Evolutionary conservation across 495 filamentous ascomycete species (phyloP).

Genomic region (Bathelium albidoporum): DNA sequence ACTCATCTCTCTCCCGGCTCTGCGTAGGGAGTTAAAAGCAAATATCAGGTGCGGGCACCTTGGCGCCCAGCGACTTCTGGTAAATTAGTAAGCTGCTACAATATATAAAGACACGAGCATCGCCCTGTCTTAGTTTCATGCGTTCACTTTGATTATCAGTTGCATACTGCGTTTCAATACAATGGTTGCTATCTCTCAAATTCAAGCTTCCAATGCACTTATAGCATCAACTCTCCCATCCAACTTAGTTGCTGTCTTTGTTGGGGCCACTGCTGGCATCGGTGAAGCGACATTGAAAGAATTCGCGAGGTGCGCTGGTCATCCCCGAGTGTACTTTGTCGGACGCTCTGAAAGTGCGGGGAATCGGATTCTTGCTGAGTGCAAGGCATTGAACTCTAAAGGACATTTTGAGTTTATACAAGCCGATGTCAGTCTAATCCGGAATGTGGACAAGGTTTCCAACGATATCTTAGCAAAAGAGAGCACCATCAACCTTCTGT

Average conservation of each 20-base stretch:
- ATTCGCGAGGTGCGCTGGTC: conserved; percentile 41
- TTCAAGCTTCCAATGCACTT: conserved; percentile 11
- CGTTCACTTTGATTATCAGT: no score
- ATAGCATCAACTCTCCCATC: conserved; percentile 33
- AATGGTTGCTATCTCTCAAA: conserved; percentile 8
- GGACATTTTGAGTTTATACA: conserved; percentile 47
- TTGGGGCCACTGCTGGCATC: conserved; percentile 57
- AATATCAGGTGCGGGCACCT: no score
- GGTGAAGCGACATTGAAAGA: conserved; percentile 46
- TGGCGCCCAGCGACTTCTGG: no score
- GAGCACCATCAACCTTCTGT: conserved; percentile 50
- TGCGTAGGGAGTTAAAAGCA: no score
- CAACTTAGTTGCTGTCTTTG: conserved; percentile 45
- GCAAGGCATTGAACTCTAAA: conserved; percentile 31
- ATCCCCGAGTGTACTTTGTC: conserved; percentile 26
- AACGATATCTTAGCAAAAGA: conserved; percentile 46
- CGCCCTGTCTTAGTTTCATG: no score
- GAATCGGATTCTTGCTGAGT: conserved; percentile 23
- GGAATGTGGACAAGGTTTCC: conserved; percentile 51
- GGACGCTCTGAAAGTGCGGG: conserved; percentile 15
- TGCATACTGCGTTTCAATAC: no score
- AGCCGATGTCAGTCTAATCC: conserved; percentile 48
- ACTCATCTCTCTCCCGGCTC: no score
- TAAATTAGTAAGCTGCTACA: no score
- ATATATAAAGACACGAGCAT: no score